phyloP scores from a whole-genome alignment of 179 eudicot genomes.

The Heliamphora pulchella region DNA sequence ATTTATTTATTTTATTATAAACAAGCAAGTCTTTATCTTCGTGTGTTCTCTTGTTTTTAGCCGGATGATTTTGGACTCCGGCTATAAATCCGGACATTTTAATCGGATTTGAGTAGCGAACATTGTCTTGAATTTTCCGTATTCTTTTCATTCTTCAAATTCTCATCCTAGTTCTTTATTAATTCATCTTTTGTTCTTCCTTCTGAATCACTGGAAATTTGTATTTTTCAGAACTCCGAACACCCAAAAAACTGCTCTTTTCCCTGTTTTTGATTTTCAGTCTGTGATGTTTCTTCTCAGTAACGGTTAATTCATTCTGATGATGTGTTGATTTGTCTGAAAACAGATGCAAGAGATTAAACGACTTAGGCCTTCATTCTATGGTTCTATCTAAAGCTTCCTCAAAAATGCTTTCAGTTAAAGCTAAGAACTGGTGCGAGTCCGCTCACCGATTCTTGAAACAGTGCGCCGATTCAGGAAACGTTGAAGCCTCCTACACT shows the following conservation, averaged over 20 bases:
- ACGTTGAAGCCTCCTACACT: conserved; percentile 60
- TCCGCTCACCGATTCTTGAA: conserved; percentile 62
- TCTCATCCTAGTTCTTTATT: background rate
- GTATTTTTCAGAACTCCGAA: background rate
- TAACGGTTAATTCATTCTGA: background rate
- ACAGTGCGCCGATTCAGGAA: conserved; percentile 57
- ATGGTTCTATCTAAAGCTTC: conserved; percentile 59
- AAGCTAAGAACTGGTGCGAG: conserved; percentile 63
- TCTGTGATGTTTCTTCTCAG: too few species aligned
- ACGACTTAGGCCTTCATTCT: conserved; percentile 47
- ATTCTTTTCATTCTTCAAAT: background rate
- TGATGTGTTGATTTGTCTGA: conserved; percentile 15
- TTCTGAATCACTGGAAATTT: background rate
- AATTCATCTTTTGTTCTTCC: background rate
- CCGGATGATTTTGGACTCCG: background rate
- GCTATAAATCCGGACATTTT: background rate
- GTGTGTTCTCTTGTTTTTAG: background rate
- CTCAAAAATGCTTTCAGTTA: conserved; percentile 43
- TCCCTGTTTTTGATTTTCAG: too few species aligned
- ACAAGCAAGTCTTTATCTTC: background rate
- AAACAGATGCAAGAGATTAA: conserved; percentile 68
- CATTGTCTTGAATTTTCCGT: background rate
- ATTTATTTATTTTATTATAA: background rate
- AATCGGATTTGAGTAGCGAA: background rate
- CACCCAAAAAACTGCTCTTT: too few species aligned